phyloP scores from a whole-genome alignment of 345 rosid species.

The Bruguiera gymnorhiza region DNA sequence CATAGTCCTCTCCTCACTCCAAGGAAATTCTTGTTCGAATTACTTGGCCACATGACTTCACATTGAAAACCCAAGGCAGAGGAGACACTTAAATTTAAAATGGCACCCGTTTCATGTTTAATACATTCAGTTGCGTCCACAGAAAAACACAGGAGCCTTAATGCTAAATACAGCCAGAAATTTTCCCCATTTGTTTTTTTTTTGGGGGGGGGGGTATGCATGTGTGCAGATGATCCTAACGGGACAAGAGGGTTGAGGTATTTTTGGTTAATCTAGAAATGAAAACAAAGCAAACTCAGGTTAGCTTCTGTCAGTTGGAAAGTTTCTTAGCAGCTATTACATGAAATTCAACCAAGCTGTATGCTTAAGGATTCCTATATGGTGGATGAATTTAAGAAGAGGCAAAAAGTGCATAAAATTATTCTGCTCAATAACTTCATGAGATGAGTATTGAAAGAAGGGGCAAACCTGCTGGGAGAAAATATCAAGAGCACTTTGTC shows the following conservation, averaged over 20 bases:
- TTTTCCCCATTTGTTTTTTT: background rate
- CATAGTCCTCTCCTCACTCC: too few species aligned
- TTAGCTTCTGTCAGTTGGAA: background rate
- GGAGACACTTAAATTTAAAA: background rate
- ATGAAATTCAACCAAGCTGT: too few species aligned
- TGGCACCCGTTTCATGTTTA: background rate
- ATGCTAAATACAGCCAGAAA: background rate
- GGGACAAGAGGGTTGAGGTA: background rate
- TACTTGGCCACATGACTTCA: too few species aligned
- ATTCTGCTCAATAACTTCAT: background rate
- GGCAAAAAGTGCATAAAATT: background rate
- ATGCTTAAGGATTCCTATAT: background rate
- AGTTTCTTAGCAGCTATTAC: too few species aligned
- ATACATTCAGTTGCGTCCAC: background rate
- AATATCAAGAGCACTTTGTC: constrained; percentile 73
- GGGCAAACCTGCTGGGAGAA: constrained; percentile 64
- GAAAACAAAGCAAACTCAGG: background rate
- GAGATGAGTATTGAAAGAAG: background rate
- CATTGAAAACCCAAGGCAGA: background rate
- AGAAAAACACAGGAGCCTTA: background rate
- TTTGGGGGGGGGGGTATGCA: background rate
- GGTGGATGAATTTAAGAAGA: too few species aligned
- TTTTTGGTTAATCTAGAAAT: background rate
- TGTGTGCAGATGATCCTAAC: too few species aligned
- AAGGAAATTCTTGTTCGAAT: too few species aligned